Evolutionary conservation across 2,329 filamentous ascomycete species (phyloP), one percentile per base, ranked within the genome.

Genomic region (Onygenales sp.): DNA sequence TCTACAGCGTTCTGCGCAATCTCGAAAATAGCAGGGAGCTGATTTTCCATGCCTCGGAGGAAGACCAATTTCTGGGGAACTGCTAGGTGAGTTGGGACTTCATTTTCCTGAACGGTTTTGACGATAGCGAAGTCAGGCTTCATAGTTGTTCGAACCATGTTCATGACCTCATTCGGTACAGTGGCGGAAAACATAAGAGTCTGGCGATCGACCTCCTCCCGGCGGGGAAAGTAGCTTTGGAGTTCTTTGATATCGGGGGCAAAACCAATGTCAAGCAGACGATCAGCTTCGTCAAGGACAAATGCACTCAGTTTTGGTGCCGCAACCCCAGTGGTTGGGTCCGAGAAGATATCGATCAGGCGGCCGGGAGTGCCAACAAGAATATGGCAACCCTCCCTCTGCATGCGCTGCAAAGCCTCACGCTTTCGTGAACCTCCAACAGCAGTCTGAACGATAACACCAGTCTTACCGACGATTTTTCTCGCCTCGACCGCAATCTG

Each of bases 171-270:
- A 55, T 80, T 79, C 45, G 92, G 89, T 35, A 98, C 87, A 9
- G 93, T 98, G 44, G 93, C 93, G 11, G 92, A 97, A 69, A 95
- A 96, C 70, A 98, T 85, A 63, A 98, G 82, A 6, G 91, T 96
- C 70, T 98, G 93, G 49, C 92, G 84, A 52, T 86, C 78, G 56
- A 85, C 81, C 51, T 83, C 70, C 0, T 68, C 62, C 6, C 79
- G 78, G 46, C 78, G 72, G 2, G 92, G 92, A 8, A 96, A 78
- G 43, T 72, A 64, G 0, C 66, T 55, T 53, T 82, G 72, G 53
- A 92, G 88, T 1, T 80, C 68, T 49, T 76, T 70, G 50, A 92
- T 78, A 53, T 84, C 84, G 38, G 76, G 75, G 54, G 84, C 76
- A 63, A 92, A 92, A 2, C 87, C 74, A 58, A 81, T 75, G 61